Conservation (phyloP, 2,329 filamentous ascomycete species). For the Microdochium paspali region DNA sequence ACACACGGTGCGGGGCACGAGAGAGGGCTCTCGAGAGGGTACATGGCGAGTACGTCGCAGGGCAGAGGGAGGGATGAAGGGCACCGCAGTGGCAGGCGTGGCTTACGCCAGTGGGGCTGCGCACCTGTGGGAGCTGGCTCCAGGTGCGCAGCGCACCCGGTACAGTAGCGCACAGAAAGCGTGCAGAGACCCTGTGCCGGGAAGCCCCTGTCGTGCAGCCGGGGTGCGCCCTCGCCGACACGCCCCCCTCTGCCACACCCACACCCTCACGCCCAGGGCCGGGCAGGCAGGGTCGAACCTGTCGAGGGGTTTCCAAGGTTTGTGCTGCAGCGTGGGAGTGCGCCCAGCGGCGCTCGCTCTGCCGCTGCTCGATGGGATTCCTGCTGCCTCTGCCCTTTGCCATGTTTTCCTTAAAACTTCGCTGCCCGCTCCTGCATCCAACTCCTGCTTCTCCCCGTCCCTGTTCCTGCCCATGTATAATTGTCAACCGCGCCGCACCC, state of each 20-base stretch:
- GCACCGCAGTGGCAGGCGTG: background rate
- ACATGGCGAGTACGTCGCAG: background rate
- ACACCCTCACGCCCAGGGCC: background rate
- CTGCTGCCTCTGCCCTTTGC: background rate
- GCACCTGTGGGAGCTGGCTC: background rate
- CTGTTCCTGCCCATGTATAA: background rate
- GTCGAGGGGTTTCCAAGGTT: background rate
- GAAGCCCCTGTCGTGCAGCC: background rate
- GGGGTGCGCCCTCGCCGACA: background rate
- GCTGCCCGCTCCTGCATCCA: background rate
- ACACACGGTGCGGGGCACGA: background rate
- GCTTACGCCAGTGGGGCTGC: background rate
- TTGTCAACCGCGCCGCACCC: background rate
- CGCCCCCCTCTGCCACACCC: background rate
- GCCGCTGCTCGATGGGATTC: background rate
- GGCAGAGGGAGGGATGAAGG: background rate
- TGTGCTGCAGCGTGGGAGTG: background rate
- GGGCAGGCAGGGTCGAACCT: background rate
- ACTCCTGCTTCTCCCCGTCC: background rate
- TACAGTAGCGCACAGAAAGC: background rate
- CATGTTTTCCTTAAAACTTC: conserved; percentile 1
- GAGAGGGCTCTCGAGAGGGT: background rate
- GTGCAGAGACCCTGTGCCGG: background rate
- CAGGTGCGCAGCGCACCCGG: background rate
- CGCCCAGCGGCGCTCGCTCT: background rate